These are phyloP conservation scores for Penicillium macrosclerotiorum DNA, from an alignment of 495 filamentous ascomycete species.

Conservation along the genomic window DNA sequence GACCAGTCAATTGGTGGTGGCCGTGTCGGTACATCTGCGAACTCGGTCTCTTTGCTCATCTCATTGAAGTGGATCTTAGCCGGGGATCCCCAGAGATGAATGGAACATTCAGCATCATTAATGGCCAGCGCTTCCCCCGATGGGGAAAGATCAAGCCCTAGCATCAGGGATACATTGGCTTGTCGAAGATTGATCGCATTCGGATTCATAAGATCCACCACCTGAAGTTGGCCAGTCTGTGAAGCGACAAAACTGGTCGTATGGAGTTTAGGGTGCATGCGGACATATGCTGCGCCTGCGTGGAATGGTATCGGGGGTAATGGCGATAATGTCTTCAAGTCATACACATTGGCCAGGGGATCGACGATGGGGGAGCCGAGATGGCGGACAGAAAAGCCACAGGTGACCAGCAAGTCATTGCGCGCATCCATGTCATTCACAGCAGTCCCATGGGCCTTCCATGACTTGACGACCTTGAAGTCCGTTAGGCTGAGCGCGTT, in stretches of 20 bases:
- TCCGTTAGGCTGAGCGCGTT: conserved; percentile 78
- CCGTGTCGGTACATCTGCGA: conserved; percentile 60
- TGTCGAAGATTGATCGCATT: conserved; percentile 89
- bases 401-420: conserved; percentile 87
- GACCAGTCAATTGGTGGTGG: conserved; percentile 61
- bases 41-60: conserved; percentile 72
- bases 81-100: conserved; percentile 90
- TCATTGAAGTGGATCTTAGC: conserved; percentile 90
- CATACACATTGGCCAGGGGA: conserved; percentile 89
- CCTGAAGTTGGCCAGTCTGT: conserved; percentile 85
- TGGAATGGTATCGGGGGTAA: conserved; percentile 90
- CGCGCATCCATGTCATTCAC: conserved; percentile 96
- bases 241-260: conserved; percentile 91
- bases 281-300: conserved; percentile 84
- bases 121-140: conserved; percentile 87
- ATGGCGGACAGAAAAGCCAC: conserved; percentile 81
- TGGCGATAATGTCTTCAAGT: conserved; percentile 79
- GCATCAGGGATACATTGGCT: conserved; percentile 73
- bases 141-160: conserved; percentile 76
- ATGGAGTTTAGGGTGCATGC: conserved; percentile 91
- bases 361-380: conserved; percentile 69
- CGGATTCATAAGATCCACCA: conserved; percentile 92
- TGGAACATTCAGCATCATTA: conserved; percentile 70
- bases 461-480: conserved; percentile 75
- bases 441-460: conserved; percentile 79